A percentile compares a stretch with the other conserved stretches of the same genome.
Conservation (phyloP, 768 basidiomycete genomes). For the Lactifluus piperatus region DNA sequence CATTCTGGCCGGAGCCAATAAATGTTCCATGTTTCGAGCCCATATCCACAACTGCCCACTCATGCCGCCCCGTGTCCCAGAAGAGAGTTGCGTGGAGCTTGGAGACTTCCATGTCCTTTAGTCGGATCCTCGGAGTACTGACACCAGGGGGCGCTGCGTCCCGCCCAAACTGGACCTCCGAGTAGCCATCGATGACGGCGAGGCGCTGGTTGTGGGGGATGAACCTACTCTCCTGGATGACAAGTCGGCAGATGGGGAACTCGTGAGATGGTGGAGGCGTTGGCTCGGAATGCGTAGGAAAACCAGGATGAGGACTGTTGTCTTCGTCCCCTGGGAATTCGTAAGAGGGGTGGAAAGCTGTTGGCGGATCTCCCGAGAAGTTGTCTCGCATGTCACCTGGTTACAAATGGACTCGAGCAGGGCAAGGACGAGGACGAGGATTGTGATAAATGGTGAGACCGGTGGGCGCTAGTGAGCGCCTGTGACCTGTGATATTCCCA, state of each 20-base stretch:
- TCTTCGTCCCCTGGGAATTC: constrained; percentile 51
- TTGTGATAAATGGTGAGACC: neutral
- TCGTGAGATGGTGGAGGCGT: neutral
- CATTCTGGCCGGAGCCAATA: constrained; percentile 28
- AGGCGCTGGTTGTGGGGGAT: constrained; percentile 44
- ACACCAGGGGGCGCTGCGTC: constrained; percentile 47
- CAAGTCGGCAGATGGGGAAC: constrained; percentile 31
- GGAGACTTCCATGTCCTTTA: constrained; percentile 80
- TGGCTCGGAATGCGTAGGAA: constrained; percentile 1
- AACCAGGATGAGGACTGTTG: neutral
- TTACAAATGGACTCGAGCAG: neutral
- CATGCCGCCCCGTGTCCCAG: constrained; percentile 49
- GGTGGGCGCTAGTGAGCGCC: too few relatives aligned
- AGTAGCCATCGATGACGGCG: constrained; percentile 52
- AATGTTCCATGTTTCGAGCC: constrained; percentile 83
- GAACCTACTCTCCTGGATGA: constrained; percentile 33
- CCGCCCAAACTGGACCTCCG: constrained; percentile 66
- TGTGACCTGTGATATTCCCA: constrained; percentile 3
- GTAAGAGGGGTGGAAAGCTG: constrained; percentile 39
- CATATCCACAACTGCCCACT: constrained; percentile 78
- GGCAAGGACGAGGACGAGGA: neutral
- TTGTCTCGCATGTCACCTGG: constrained; percentile 22
- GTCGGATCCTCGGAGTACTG: constrained; percentile 52
- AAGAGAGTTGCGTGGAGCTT: constrained; percentile 72
- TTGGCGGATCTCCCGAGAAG: neutral